Conservation (phyloP, 306 rosid species). For the Rosa chinensis region DNA sequence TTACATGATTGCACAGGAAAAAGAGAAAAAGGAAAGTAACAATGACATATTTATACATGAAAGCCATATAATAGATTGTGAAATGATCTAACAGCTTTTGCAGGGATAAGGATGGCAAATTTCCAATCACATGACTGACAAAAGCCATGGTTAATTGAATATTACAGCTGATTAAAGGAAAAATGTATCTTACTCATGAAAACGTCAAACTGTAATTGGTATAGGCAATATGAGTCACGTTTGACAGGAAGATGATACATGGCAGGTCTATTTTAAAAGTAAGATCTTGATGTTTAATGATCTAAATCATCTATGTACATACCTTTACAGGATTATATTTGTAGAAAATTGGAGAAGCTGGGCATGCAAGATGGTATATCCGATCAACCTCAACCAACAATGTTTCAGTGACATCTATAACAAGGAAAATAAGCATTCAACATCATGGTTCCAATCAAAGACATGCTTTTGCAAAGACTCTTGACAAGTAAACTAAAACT, state of each 20-base stretch:
- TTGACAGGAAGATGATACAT: not conserved
- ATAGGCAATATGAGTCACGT: not conserved
- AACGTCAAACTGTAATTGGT: not conserved
- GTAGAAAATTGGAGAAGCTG: conserved; percentile 96
- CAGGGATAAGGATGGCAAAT: not conserved
- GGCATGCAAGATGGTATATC: conserved; percentile 97
- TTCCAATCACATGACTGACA: not conserved
- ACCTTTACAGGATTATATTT: conserved; percentile 98
- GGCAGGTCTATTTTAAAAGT: not conserved
- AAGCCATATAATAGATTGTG: not conserved
- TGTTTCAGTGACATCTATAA: conserved; percentile 82
- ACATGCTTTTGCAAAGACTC: not conserved
- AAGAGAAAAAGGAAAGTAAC: not conserved
- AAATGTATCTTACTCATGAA: not conserved
- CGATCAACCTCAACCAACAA: conserved; percentile 89
- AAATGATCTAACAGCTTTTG: not conserved
- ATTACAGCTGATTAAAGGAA: not conserved
- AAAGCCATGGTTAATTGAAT: not conserved
- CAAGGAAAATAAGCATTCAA: conserved; percentile 18
- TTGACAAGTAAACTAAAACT: not conserved
- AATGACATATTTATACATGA: not conserved
- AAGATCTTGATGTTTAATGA: not conserved
- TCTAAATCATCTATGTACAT: not conserved
- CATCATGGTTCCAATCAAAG: not conserved
- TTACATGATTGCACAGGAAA: not conserved